Evolutionary conservation across 345 rosid genomes (phyloP), one percentile per base, ranked within the genome.

Genomic region (Carallia pectinifolia): DNA sequence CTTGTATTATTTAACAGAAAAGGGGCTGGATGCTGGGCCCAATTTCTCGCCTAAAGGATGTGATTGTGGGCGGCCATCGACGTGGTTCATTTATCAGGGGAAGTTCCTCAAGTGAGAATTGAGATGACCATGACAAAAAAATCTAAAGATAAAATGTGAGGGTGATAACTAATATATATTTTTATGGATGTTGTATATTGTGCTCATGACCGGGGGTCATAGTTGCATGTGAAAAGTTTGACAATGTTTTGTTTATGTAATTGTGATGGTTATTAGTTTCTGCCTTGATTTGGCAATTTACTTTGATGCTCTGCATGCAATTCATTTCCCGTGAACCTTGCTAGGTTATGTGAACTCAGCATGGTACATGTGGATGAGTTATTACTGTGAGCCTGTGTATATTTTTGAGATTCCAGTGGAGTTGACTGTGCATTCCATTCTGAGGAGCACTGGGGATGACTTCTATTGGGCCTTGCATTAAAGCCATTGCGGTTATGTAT

Each of bases 21-120:
- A 82, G 81, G 59, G 81, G 93, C 70, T 80, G 84, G 80, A 68
- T 90, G 83, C 61, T 88, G 70, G 89, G 90, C 50, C 90, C 98
- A 31, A 81, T 96, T 74, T 80, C 83, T 71, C 89, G 96, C 50
- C 82, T 96, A 39, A 92, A 88, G 82, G 92, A 89, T 61, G 91
- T 84, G 63, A 85, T 90, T 56, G 90, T 85, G 17, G 93, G 96
- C 40, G 93, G 97, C 61, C 90, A 87, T 61, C 80, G 84, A 7
- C 81, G 86, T 31, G 93, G 88, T 34, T 81, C 97, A 13, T 69
- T 86, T 71, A 81, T 89, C 69, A 83, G 85, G 69, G 85, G 76
- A 66, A 76, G 80, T 74, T 70, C 93, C 74, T 72, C 85, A 16
- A 77, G 71, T 18, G 90, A 88, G 52, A 71, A 68, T 65, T 84